Evolutionary conservation across 768 basidiomycete genomes (phyloP), one percentile per base, ranked within the genome.

Genomic region (Cyclocybe aegerita): DNA sequence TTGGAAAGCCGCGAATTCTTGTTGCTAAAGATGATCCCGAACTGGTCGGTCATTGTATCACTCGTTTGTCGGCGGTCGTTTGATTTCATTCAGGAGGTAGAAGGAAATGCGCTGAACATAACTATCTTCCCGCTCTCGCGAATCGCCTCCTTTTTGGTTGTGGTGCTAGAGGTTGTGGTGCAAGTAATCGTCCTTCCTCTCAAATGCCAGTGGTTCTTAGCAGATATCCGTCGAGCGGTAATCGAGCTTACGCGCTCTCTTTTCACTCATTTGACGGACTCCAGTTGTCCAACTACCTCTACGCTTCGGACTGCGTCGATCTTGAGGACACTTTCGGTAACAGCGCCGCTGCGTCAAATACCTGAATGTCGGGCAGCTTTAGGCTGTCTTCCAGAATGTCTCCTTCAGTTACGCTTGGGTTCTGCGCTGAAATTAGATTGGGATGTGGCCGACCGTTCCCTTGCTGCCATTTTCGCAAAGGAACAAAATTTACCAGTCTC

Each of bases 181-280:
- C 70, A 68, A 43, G 62, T 74, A 1, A 50, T 85, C 40, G 66
- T 64, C 37, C 74, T 75, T 3, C 60, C 75, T 1, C 62, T 78
- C 9, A 69, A 71, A 38, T 74, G 71, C 9, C 73, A 76, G 32
- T 78, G 76, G 68, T 79, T 82, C 43, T 68, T 83, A 7, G 59
- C 64, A 11, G 81, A 86, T 56, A 56, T 82, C 38, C 56, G 71
- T 40, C 77, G 75, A 32, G 69, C 65, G 31, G 63, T 73, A 9
- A 65, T 72, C 10, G 73, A 75, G 33, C 61, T 75, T 11, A 58
- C 73, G 29, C 62, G 70, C 31, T 63, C 66, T 31, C 65, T 73
- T 16, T 75, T 81, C 52, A 66, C 79, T 43, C 52, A 61, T 47
- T 60, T 43, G 37, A 32, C 65, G 37, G 49, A 48, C 23, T 52